These are phyloP conservation scores for Geotrichum phurueaensis DNA, from an alignment of 1,139 yeast species.

Conservation along the genomic window DNA sequence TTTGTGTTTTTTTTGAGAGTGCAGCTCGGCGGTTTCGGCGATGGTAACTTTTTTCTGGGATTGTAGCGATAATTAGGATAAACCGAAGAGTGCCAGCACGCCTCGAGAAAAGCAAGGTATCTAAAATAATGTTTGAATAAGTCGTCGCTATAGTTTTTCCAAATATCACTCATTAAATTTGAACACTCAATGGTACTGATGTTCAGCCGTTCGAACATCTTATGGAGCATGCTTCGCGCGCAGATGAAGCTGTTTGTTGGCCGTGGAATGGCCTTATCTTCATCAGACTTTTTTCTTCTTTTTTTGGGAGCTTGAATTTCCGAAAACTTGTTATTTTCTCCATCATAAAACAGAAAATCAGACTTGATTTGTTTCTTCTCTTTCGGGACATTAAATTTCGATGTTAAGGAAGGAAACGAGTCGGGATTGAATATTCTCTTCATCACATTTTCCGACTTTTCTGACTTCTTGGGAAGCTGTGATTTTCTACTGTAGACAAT, in stretches of 20 bases:
- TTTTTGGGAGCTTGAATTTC: not conserved
- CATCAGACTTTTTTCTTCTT: not conserved
- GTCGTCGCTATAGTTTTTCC: constrained; percentile 4
- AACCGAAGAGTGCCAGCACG: constrained; percentile 11
- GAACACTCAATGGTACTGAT: constrained; percentile 12
- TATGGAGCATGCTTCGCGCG: constrained; percentile 11
- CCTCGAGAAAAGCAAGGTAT: constrained; percentile 9
- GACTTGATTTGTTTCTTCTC: constrained; percentile 5
- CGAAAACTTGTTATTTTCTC: constrained; percentile 10
- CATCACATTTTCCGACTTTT: not conserved
- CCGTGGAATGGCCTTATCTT: constrained; percentile 1
- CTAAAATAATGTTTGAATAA: constrained; percentile 8
- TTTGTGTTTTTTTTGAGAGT: not conserved
- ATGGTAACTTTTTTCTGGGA: constrained; percentile 4
- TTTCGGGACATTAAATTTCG: constrained; percentile 6
- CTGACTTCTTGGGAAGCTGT: constrained; percentile 4
- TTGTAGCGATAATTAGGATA: constrained; percentile 10
- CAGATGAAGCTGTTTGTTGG: constrained; percentile 14
- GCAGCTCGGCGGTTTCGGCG: not conserved
- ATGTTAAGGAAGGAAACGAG: constrained; percentile 6
- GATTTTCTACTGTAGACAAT: not conserved
- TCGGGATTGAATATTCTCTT: constrained; percentile 4
- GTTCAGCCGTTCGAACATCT: constrained; percentile 3
- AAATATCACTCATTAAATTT: constrained; percentile 10
- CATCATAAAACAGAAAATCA: constrained; percentile 11